phyloP scores from a whole-genome alignment of 108 stramenopile species.

The Cyclostephanos invisitatus region DNA sequence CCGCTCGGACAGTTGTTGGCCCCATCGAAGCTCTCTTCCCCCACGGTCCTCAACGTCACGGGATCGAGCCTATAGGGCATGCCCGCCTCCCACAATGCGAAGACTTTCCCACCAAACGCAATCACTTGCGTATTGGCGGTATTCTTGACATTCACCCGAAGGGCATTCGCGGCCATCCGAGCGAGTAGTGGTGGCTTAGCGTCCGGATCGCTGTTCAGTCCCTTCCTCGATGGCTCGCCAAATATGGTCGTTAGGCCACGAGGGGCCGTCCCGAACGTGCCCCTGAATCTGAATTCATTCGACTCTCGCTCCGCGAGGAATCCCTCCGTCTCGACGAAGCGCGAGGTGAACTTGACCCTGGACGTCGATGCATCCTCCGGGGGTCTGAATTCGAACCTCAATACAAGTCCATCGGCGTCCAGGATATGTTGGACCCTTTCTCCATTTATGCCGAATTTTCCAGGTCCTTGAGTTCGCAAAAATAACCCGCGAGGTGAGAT shows the following conservation, averaged over 20 bases:
- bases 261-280: conserved; percentile 57
- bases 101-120: conserved; percentile 61
- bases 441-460: conserved; percentile 56
- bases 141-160: conserved; percentile 63
- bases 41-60: conserved; percentile 52
- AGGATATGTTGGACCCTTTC: conserved; percentile 58
- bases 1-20: background rate
- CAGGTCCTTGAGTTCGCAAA: conserved; percentile 23
- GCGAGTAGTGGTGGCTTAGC: conserved; percentile 31
- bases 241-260: conserved; percentile 8
- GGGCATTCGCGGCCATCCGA: conserved; percentile 49
- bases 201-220: conserved; percentile 54
- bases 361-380: conserved; percentile 12
- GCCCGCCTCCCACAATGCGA: conserved; percentile 68
- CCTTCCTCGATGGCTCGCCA: conserved; percentile 24
- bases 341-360: conserved; percentile 46
- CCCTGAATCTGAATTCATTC: conserved; percentile 42
- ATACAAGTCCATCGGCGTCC: conserved; percentile 60
- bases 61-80: conserved; percentile 57
- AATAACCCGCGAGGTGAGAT: no score
- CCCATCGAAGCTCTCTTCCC: conserved; percentile 55
- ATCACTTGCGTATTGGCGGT: conserved; percentile 69
- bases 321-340: conserved; percentile 55
- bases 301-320: conserved; percentile 44
- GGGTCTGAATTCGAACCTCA: conserved; percentile 37